phyloP scores from a whole-genome alignment of 306 rosid species.

The Glycine tomentella region DNA sequence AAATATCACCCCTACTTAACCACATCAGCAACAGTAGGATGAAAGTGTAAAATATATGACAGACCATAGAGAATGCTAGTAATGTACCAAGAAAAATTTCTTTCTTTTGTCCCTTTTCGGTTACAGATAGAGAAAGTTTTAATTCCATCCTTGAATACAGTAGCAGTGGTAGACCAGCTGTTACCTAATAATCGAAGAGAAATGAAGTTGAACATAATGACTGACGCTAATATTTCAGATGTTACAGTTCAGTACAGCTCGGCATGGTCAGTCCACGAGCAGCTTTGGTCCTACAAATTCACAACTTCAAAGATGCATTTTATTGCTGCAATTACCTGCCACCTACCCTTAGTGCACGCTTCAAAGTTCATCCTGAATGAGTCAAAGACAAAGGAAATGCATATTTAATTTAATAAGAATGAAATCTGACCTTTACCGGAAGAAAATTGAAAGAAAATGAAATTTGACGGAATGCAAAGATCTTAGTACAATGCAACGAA shows the following conservation, averaged over 20 bases:
- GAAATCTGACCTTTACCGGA: background rate
- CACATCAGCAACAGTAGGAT: no score
- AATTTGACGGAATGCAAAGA: no score
- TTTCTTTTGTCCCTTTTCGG: background rate
- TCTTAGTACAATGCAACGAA: no score
- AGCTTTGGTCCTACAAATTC: conserved; percentile 43
- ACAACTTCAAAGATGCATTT: conserved; percentile 31
- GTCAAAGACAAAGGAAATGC: conserved; percentile 25
- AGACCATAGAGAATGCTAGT: no score
- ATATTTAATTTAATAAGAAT: conserved; percentile 2
- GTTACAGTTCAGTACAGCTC: conserved; percentile 39
- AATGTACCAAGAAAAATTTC: background rate
- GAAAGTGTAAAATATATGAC: no score
- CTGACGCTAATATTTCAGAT: conserved; percentile 17
- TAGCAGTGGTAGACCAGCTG: background rate
- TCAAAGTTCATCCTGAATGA: conserved; percentile 70
- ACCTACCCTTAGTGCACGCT: conserved; percentile 30
- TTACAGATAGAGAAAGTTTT: background rate
- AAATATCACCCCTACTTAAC: no score
- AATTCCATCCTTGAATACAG: background rate
- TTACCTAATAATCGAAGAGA: conserved; percentile 38
- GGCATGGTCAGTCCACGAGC: conserved; percentile 34
- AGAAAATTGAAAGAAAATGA: no score
- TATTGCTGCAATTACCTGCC: conserved; percentile 29
- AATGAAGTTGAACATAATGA: conserved; percentile 23